Conservation (phyloP, 345 rosid genomes). For the Erucastrum elatum region DNA sequence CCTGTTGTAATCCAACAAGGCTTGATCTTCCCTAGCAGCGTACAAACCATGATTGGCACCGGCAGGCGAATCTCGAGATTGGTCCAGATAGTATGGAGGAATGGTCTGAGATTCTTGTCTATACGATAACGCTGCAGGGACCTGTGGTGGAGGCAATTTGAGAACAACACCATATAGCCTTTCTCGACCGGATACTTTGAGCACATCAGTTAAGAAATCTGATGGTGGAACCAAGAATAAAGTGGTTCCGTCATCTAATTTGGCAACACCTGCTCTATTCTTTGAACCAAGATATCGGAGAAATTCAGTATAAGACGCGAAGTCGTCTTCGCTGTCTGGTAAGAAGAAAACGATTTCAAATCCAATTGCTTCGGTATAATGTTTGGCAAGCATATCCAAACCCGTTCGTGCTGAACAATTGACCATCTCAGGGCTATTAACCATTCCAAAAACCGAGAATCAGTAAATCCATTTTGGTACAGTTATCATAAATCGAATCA, state of each 20-base stretch:
- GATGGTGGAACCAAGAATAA: slow-evolving; percentile 95
- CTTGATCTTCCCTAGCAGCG: slow-evolving; percentile 47
- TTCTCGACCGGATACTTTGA: slow-evolving; percentile 83
- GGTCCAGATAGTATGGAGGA: slow-evolving; percentile 45
- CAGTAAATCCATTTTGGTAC: slow-evolving; percentile 8
- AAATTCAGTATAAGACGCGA: slow-evolving; percentile 93
- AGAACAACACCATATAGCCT: slow-evolving; percentile 93
- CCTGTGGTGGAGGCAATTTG: slow-evolving; percentile 69
- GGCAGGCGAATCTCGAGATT: slow-evolving; percentile 40
- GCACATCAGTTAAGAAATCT: slow-evolving; percentile 74
- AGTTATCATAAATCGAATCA: slow-evolving; percentile 4
- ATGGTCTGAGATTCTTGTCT: slow-evolving; percentile 47
- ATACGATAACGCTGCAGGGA: slow-evolving; percentile 37
- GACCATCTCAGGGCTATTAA: slow-evolving; percentile 75
- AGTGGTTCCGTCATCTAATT: slow-evolving; percentile 84
- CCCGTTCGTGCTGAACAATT: slow-evolving; percentile 99
- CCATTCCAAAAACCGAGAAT: slow-evolving; percentile 33
- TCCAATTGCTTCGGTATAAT: slow-evolving; percentile 71
- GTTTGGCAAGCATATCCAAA: slow-evolving; percentile 88
- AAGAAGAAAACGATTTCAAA: slow-evolving; percentile 86
- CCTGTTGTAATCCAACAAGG: not conserved
- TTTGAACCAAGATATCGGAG: slow-evolving; percentile 86
- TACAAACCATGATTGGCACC: slow-evolving; percentile 44
- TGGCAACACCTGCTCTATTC: slow-evolving; percentile 96
- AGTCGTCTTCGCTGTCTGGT: slow-evolving; percentile 95